Conservation (phyloP, 495 filamentous ascomycete species). For the Acidomyces sp. region DNA sequence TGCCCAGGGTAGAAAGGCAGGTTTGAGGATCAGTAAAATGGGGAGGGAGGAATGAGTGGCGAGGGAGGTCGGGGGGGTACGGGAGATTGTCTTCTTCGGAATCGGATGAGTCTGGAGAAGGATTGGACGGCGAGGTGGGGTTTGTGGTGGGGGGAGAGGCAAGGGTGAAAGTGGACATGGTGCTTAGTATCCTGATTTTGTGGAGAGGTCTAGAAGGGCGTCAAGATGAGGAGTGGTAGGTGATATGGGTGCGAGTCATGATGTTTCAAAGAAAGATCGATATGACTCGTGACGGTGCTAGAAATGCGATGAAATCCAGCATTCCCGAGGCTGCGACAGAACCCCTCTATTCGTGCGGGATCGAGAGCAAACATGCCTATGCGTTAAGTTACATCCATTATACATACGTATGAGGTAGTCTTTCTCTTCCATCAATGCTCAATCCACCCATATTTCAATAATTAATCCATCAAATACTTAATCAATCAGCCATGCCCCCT, state of each 20-base stretch:
- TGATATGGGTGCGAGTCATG: neutral
- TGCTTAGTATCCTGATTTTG: no score
- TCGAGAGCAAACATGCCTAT: no score
- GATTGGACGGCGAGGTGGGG: constrained; percentile 5
- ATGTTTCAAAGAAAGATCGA: neutral
- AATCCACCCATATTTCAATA: constrained; percentile 2
- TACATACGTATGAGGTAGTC: no score
- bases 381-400: no score
- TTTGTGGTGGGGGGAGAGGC: constrained; percentile 3
- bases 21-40: constrained; percentile 66
- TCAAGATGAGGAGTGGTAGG: no score
- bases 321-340: no score
- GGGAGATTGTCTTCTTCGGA: constrained; percentile 55
- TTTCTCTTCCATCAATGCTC: no score
- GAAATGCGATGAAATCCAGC: no score
- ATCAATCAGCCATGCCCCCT: constrained; percentile 6
- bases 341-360: no score
- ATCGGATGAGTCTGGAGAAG: constrained; percentile 23
- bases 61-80: constrained; percentile 69
- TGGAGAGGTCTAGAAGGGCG: no score
- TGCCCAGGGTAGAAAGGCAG: constrained; percentile 71
- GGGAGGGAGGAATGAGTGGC: constrained; percentile 61
- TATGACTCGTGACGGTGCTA: neutral
- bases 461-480: no score
- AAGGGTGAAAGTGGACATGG: no score